These are phyloP conservation scores for Cladobotryum protrusum DNA, from an alignment of 2,329 filamentous ascomycete species.

Conservation along the genomic window DNA sequence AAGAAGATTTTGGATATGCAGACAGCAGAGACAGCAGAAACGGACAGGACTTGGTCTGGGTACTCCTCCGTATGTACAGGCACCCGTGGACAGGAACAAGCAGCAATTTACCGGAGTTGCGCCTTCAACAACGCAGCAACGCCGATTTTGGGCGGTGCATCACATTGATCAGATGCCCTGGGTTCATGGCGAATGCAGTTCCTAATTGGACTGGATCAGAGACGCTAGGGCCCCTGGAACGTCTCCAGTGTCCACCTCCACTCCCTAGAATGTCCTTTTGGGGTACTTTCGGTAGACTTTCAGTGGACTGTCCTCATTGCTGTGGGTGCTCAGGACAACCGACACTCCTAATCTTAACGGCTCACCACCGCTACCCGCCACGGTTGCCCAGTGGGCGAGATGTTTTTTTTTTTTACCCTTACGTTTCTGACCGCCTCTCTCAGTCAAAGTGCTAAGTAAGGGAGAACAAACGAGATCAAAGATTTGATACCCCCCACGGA, in stretches of 20 bases:
- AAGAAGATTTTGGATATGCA: no score
- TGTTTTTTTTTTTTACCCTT: background rate
- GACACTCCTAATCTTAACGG: background rate
- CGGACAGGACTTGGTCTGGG: background rate
- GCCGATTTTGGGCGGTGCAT: background rate
- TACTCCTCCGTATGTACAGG: background rate
- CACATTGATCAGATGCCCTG: background rate
- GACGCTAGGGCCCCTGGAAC: constrained; percentile 6
- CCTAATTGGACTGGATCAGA: constrained; percentile 7
- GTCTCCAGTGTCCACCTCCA: no score
- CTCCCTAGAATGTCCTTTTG: no score
- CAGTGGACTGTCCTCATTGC: no score
- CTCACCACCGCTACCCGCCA: background rate
- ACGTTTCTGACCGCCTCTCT: constrained; percentile 9
- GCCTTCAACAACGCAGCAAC: background rate
- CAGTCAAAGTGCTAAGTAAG: no score
- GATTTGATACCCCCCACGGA: no score
- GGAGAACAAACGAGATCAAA: no score
- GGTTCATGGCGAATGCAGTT: constrained; percentile 1
- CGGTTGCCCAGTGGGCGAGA: background rate
- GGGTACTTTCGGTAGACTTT: no score
- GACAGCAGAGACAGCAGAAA: no score
- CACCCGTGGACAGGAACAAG: background rate
- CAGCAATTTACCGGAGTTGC: background rate
- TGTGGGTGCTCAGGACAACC: background rate